These are phyloP conservation scores for Eurotiales sp. DNA, from an alignment of 2,329 filamentous ascomycete species.

Conservation along the genomic window DNA sequence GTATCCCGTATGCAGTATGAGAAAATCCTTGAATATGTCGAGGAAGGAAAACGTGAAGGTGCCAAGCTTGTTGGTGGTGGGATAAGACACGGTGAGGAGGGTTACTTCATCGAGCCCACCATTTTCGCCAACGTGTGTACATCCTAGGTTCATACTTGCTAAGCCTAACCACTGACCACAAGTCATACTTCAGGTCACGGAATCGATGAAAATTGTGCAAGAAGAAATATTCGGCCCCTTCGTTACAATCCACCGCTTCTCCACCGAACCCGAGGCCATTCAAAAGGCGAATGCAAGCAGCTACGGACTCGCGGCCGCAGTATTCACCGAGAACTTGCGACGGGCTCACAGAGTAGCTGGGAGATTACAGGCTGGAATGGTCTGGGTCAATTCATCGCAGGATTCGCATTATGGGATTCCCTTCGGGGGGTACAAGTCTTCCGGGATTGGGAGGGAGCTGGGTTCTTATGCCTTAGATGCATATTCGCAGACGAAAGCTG, in stretches of 20 bases:
- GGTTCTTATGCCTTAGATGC: constrained; percentile 39
- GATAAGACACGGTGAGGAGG: constrained; percentile 34
- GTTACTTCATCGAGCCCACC: constrained; percentile 39
- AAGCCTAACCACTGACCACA: no score
- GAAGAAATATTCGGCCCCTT: constrained; percentile 47
- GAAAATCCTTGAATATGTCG: constrained; percentile 40
- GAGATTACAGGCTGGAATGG: constrained; percentile 43
- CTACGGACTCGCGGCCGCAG: constrained; percentile 40
- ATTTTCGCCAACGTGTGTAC: constrained; percentile 35
- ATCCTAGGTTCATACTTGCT: no score
- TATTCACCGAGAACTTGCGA: constrained; percentile 41
- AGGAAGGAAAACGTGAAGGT: constrained; percentile 40
- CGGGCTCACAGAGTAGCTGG: constrained; percentile 39
- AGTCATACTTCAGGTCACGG: no score
- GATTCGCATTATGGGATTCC: constrained; percentile 40
- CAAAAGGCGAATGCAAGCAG: constrained; percentile 38
- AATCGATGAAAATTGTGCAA: constrained; percentile 34
- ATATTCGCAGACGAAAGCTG: constrained; percentile 38
- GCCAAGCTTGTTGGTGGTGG: constrained; percentile 34
- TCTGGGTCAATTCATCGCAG: constrained; percentile 45
- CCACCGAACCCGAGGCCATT: constrained; percentile 38
- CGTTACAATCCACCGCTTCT: constrained; percentile 38
- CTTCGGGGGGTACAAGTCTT: constrained; percentile 45
- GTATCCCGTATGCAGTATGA: constrained; percentile 45
- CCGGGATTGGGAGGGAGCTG: constrained; percentile 49